Evolutionary conservation across 441 rosid genomes (phyloP).

Genomic region (Pelargonium myrrhifolium): DNA sequence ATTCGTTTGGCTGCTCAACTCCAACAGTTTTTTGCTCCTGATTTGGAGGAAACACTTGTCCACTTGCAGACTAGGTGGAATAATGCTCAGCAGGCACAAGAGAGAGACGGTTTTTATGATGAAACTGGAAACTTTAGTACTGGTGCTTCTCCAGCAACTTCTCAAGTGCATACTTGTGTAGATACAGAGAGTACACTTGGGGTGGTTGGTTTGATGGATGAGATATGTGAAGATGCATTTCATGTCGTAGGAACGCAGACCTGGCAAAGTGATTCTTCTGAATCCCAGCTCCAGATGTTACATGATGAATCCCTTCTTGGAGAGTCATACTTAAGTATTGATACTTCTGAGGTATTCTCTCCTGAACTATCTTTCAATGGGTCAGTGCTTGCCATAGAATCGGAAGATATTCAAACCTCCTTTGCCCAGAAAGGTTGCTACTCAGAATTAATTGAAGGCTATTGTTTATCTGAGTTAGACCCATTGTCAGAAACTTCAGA

Average conservation of each 20-base stretch:
- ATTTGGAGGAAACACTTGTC: conserved; percentile 76
- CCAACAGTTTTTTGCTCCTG: conserved; percentile 86
- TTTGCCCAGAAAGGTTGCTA: conserved; percentile 37
- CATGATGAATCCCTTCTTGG: conserved; percentile 38
- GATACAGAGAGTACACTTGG: conserved; percentile 29
- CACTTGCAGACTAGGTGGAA: conserved; percentile 90
- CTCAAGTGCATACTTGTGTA: conserved; percentile 32
- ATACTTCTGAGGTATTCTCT: conserved; percentile 33
- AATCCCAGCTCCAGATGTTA: conserved; percentile 29
- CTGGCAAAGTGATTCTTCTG: conserved; percentile 35
- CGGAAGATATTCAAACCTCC: conserved; percentile 50
- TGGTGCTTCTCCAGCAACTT: conserved; percentile 34
- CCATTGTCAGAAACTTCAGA: conserved; percentile 50
- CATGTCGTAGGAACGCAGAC: conserved; percentile 38
- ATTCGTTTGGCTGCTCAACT: conserved; percentile 72
- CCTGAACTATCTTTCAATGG: conserved; percentile 36
- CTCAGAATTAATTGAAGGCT: conserved; percentile 83
- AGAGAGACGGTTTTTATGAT: conserved; percentile 32
- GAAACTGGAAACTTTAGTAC: conserved; percentile 21
- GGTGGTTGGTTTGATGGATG: conserved; percentile 61
- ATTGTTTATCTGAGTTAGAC: conserved; percentile 56
- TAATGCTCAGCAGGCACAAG: conserved; percentile 49
- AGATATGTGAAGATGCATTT: conserved; percentile 79
- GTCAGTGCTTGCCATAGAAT: conserved; percentile 30
- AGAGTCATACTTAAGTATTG: conserved; percentile 33